These are phyloP conservation scores for Pichia membranifaciens DNA, from an alignment of 805 yeast species.

Conservation along the genomic window DNA sequence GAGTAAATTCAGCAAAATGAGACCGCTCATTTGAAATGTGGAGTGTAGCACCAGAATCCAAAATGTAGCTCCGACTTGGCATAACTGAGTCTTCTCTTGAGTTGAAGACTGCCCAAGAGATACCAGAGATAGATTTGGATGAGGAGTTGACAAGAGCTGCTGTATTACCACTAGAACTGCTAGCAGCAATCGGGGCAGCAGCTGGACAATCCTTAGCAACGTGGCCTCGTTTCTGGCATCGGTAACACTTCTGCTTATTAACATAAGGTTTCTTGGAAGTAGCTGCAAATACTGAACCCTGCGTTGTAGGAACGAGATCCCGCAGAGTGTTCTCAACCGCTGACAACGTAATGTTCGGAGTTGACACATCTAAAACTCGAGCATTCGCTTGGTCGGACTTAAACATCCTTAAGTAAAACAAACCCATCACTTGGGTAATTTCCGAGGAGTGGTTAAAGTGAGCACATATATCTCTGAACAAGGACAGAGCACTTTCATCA, in stretches of 20 bases:
- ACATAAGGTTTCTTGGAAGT: not conserved
- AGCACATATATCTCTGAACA: not conserved
- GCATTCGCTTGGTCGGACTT: not conserved
- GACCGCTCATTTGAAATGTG: not conserved
- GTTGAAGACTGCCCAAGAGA: not conserved
- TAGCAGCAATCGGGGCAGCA: not conserved
- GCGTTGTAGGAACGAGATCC: conserved; percentile 1
- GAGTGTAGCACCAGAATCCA: conserved; percentile 2
- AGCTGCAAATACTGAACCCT: not conserved
- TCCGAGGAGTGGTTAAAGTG: conserved; percentile 1
- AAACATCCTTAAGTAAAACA: conserved; percentile 2
- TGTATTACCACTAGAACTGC: not conserved
- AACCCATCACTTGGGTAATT: not conserved
- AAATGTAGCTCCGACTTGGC: not conserved
- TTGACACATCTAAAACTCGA: conserved; percentile 1
- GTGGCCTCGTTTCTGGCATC: not conserved
- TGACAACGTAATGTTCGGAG: conserved; percentile 1
- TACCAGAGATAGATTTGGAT: not conserved
- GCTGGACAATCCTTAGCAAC: not conserved
- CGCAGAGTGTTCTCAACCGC: not conserved
- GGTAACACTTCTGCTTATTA: not conserved
- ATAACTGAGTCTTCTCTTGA: too few relatives aligned
- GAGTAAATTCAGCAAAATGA: conserved; percentile 1
- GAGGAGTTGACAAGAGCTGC: too few relatives aligned
- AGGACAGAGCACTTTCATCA: not conserved